These are phyloP conservation scores for Trypanosoma theileri DNA, from an alignment of 208 protist genomes.

Conservation along the genomic window DNA sequence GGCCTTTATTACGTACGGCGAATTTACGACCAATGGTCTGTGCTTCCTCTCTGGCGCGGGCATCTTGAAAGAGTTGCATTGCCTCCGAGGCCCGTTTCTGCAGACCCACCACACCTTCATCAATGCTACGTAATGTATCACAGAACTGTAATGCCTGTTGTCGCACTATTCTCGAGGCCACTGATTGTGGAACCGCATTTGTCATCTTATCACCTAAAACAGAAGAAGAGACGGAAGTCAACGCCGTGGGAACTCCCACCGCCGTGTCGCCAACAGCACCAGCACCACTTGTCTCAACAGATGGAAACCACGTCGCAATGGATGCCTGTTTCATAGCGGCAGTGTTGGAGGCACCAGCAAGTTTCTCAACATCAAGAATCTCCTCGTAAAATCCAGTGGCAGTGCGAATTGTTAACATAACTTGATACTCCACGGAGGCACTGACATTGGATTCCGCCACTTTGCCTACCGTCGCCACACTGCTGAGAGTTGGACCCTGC, in stretches of 20 bases:
- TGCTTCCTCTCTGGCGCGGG: constrained; percentile 67
- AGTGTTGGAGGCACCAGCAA: constrained; percentile 67
- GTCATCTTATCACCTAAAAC: constrained; percentile 69
- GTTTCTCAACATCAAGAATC: constrained; percentile 71
- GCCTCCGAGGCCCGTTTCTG: constrained; percentile 71
- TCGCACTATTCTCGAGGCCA: constrained; percentile 62
- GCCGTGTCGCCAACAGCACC: constrained; percentile 10
- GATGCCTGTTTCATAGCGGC: constrained; percentile 33
- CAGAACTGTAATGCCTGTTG: constrained; percentile 77
- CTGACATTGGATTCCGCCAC: constrained; percentile 58
- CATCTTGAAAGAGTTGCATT: constrained; percentile 80
- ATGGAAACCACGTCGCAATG: constrained; percentile 70
- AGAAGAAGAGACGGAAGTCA: constrained; percentile 84
- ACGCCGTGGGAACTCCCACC: constrained; percentile 26
- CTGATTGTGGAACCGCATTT: constrained; percentile 64
- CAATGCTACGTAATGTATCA: constrained; percentile 63
- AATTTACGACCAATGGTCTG: constrained; percentile 75
- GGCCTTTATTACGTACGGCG: constrained; percentile 69
- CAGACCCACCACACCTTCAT: constrained; percentile 62
- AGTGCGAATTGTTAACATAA: constrained; percentile 77
- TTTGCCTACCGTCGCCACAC: constrained; percentile 75
- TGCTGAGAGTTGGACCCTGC: constrained; percentile 56
- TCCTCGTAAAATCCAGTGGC: constrained; percentile 68
- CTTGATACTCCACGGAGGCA: constrained; percentile 74
- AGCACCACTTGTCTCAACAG: constrained; percentile 7